A percentile compares a stretch with the other conserved stretches of the same genome.
phyloP scores from a whole-genome alignment of 345 rosid species.

The Fremontodendron californicum region DNA sequence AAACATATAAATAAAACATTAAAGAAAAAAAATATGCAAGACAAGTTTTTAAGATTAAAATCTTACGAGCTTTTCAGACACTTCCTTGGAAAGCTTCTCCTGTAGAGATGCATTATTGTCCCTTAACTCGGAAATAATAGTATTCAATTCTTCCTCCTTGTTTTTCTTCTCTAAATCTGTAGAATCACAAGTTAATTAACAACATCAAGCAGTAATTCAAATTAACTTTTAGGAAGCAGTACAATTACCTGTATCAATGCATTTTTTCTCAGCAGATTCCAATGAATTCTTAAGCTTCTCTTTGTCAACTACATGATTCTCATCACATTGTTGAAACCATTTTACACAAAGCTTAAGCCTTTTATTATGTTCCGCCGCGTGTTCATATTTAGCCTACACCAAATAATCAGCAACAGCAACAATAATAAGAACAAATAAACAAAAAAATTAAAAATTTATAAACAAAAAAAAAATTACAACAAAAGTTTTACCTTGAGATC shows the following conservation, averaged over 20 bases:
- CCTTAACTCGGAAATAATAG: conserved; percentile 42
- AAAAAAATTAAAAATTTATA: not conserved
- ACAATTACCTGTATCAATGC: conserved; percentile 47
- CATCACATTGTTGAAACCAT: conserved; percentile 69
- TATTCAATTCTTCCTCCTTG: conserved; percentile 44
- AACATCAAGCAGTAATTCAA: not conserved
- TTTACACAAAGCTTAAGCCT: conserved; percentile 68
- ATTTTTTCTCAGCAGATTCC: conserved; percentile 55
- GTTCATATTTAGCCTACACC: conserved; percentile 62
- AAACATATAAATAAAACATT: not conserved
- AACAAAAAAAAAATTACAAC: not conserved
- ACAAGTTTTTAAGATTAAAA: not conserved
- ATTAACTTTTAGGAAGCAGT: not conserved
- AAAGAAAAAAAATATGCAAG: not conserved
- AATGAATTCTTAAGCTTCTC: conserved; percentile 50
- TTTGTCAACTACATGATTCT: conserved; percentile 52
- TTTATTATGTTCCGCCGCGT: conserved; percentile 48
- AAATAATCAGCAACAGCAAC: not conserved
- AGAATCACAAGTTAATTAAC: conserved; percentile 10
- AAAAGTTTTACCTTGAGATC: conserved; percentile 61
- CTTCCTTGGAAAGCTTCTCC: conserved; percentile 55
- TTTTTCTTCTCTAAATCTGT: conserved; percentile 56
- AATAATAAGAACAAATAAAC: not conserved
- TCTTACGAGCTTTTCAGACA: conserved; percentile 64
- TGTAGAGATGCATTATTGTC: conserved; percentile 43